Conservation (phyloP, 2,329 filamentous ascomycete species). For the Metarhizium sp. region DNA sequence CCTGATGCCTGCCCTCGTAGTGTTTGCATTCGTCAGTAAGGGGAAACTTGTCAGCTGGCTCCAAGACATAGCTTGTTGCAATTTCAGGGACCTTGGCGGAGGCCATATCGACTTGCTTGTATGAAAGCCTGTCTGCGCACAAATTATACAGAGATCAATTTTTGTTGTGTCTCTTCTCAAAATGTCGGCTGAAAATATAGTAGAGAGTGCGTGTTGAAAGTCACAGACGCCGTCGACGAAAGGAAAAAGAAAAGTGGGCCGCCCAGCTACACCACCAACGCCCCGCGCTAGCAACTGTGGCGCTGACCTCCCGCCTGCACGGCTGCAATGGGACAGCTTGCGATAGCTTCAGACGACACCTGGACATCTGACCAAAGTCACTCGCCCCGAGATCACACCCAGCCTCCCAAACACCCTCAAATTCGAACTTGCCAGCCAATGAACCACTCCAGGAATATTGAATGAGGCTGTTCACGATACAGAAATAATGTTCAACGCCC, state of each 20-base stretch:
- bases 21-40: constrained; percentile 62
- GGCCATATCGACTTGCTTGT: constrained; percentile 7
- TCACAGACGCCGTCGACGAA: neutral
- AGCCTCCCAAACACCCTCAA: neutral
- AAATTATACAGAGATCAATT: neutral
- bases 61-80: constrained; percentile 21
- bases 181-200: neutral
- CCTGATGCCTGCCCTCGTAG: constrained; percentile 59
- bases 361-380: neutral
- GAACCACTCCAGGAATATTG: neutral
- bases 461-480: neutral
- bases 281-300: neutral
- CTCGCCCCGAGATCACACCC: neutral
- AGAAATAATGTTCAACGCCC: constrained; percentile 71
- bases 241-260: neutral
- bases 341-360: constrained; percentile 4
- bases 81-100: constrained; percentile 7
- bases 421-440: neutral
- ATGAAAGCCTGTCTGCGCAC: neutral
- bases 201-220: neutral
- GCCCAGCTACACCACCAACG: neutral
- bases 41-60: constrained; percentile 34
- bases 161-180: neutral
- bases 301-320: constrained; percentile 7
- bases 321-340: constrained; percentile 12